These are phyloP conservation scores for Fraxinus quadrangulata DNA, from an alignment of 257 asterid species.

Conservation along the genomic window DNA sequence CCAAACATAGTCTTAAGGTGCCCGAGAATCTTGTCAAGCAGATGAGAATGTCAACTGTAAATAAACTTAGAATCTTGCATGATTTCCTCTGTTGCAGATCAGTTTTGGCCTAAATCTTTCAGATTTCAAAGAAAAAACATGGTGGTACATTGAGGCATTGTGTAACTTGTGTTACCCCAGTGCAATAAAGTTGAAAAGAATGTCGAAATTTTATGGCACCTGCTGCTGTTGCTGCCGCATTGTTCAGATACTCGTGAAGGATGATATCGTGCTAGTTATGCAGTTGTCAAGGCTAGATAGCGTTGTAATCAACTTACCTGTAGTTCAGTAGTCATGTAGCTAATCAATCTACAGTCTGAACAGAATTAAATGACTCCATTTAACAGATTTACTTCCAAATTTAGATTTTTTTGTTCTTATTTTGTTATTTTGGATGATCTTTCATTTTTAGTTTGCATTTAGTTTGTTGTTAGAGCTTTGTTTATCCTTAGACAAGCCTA, in stretches of 20 bases:
- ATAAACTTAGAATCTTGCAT: slow-evolving; percentile 34
- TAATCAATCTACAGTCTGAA: background rate
- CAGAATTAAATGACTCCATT: background rate
- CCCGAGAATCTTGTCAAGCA: background rate
- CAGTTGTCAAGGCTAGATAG: background rate
- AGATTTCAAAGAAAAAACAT: slow-evolving; percentile 17
- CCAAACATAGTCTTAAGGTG: background rate
- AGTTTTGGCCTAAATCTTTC: slow-evolving; percentile 28
- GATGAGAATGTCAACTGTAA: slow-evolving; percentile 40
- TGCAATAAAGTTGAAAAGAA: slow-evolving; percentile 7
- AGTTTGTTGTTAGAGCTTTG: background rate
- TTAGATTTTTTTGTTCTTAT: background rate
- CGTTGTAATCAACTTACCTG: background rate
- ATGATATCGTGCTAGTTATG: background rate
- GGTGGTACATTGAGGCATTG: background rate
- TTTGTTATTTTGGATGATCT: background rate
- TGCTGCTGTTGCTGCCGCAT: background rate
- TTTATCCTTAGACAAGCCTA: background rate
- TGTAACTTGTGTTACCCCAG: background rate
- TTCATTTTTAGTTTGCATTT: background rate
- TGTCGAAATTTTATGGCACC: background rate
- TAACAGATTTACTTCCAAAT: background rate
- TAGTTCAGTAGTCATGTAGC: background rate
- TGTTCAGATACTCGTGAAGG: background rate
- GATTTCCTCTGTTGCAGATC: slow-evolving; percentile 18